These are phyloP conservation scores for Syzygium oleosum DNA, from an alignment of 345 rosid genomes.

Conservation along the genomic window DNA sequence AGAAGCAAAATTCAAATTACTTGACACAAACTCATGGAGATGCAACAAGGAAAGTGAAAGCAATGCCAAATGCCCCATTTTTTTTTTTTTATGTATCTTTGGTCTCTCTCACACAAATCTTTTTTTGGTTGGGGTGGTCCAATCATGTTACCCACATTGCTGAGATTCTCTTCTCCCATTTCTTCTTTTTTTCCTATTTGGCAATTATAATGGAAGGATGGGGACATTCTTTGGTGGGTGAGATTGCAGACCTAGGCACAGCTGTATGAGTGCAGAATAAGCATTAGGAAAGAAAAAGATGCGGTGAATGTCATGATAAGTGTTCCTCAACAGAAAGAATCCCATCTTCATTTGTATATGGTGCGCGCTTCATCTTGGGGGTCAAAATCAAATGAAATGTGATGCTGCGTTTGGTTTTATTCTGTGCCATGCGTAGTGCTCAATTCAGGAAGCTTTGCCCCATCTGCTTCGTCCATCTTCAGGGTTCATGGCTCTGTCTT, in stretches of 20 bases:
- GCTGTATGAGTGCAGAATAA: not conserved
- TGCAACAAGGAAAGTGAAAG: not conserved
- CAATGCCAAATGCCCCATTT: not conserved
- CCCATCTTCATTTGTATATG: not conserved
- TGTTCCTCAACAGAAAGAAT: not conserved
- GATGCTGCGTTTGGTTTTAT: not conserved
- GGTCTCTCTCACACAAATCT: not conserved
- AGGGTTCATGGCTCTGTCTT: not conserved
- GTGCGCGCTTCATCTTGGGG: not conserved
- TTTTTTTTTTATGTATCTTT: fast-evolving
- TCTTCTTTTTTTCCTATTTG: not conserved
- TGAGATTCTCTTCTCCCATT: not conserved
- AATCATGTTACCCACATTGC: not conserved
- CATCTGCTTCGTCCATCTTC: not conserved
- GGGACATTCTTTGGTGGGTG: not conserved
- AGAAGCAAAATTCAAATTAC: not conserved
- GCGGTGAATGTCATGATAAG: not conserved
- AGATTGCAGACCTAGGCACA: not conserved
- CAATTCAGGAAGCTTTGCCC: not conserved
- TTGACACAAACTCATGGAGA: not conserved
- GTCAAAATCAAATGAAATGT: not conserved
- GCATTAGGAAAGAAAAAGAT: not conserved
- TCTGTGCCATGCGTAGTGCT: not conserved
- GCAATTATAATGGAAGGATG: not conserved
- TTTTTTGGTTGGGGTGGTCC: not conserved